phyloP scores from a whole-genome alignment of 768 basidiomycete species.

The Pluteus cervinus region DNA sequence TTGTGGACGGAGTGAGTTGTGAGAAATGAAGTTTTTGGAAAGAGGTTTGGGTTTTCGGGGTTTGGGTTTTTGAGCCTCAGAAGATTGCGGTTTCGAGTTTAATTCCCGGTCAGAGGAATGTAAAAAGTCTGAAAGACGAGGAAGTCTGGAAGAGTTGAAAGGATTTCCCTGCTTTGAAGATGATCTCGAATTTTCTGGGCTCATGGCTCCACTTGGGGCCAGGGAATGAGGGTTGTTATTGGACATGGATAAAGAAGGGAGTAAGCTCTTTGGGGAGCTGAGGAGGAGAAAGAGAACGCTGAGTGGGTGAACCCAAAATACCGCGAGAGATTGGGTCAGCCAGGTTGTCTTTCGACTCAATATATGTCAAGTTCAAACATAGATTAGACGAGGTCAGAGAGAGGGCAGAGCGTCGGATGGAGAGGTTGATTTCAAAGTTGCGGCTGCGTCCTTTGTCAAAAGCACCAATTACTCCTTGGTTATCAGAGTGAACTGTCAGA shows the following conservation, averaged over 20 bases:
- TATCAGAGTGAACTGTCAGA: slow-evolving; percentile 24
- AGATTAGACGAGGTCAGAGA: slow-evolving; percentile 11
- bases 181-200: too few species aligned
- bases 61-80: not conserved
- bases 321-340: slow-evolving; percentile 26
- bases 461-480: slow-evolving; percentile 27
- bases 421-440: slow-evolving; percentile 23
- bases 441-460: slow-evolving; percentile 22
- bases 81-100: too few species aligned
- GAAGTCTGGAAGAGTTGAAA: too few species aligned
- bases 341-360: slow-evolving; percentile 19
- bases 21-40: not conserved
- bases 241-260: slow-evolving; percentile 10
- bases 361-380: slow-evolving; percentile 12
- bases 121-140: too few species aligned
- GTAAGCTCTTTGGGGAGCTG: slow-evolving; percentile 11
- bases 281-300: slow-evolving; percentile 3
- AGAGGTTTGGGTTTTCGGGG: not conserved
- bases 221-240: slow-evolving; percentile 1
- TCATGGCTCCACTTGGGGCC: slow-evolving; percentile 9
- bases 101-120: too few species aligned
- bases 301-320: slow-evolving; percentile 6
- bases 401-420: slow-evolving; percentile 13
- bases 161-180: too few species aligned
- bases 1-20: slow-evolving; percentile 8